Conservation (phyloP, 495 filamentous ascomycete species). For the Haplographium delicatum region DNA sequence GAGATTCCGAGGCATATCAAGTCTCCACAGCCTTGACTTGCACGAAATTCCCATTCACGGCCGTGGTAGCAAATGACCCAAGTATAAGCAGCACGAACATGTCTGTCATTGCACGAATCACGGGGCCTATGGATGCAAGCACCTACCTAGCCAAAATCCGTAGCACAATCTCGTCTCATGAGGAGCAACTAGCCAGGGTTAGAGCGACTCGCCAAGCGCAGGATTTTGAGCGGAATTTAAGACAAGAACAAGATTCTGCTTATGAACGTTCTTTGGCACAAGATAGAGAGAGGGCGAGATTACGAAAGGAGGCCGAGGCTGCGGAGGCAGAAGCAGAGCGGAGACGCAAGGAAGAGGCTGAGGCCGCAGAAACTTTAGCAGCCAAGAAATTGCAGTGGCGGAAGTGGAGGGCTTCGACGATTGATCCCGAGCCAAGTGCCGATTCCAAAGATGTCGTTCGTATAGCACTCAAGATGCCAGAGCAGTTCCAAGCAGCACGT, state of each 20-base stretch:
- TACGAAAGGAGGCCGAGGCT: constrained; percentile 63
- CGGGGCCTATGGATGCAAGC: constrained; percentile 58
- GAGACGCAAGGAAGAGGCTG: constrained; percentile 52
- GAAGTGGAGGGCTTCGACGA: constrained; percentile 65
- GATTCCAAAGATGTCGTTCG: constrained; percentile 66
- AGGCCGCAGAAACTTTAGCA: constrained; percentile 53
- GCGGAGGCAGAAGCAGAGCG: constrained; percentile 46
- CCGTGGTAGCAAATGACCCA: constrained; percentile 78
- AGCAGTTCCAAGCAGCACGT: constrained; percentile 42
- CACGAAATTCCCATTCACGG: constrained; percentile 87
- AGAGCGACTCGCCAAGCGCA: constrained; percentile 68
- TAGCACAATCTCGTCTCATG: constrained; percentile 62
- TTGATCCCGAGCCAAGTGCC: constrained; percentile 62
- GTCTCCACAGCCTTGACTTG: constrained; percentile 75
- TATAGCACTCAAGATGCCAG: constrained; percentile 74
- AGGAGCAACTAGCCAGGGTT: constrained; percentile 60
- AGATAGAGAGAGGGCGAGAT: constrained; percentile 75
- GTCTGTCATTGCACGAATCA: constrained; percentile 73
- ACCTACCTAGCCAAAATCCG: constrained; percentile 69
- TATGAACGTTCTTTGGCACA: constrained; percentile 87
- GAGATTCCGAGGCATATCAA: constrained; percentile 90
- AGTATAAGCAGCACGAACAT: constrained; percentile 74
- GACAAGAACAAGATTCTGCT: constrained; percentile 80
- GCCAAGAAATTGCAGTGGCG: constrained; percentile 67
- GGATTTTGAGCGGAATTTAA: constrained; percentile 67